These are phyloP conservation scores for Pilasporangium apinafurcum DNA, from an alignment of 352 stramenopile species.

Conservation along the genomic window DNA sequence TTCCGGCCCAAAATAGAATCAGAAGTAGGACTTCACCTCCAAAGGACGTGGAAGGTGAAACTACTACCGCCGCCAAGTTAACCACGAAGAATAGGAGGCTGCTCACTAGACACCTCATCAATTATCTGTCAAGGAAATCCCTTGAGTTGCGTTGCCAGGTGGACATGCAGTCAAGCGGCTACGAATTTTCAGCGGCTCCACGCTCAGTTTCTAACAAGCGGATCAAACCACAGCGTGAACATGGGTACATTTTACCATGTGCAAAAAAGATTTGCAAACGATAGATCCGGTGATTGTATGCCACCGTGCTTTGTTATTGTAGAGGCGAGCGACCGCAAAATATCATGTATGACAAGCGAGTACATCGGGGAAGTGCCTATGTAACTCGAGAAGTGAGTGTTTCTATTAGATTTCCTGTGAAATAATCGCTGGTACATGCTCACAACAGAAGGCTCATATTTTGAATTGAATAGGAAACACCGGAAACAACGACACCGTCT, in stretches of 20 bases:
- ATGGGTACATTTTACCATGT: constrained; percentile 22
- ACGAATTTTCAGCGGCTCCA: constrained; percentile 65
- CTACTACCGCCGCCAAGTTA: too few relatives aligned
- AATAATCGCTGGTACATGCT: too few relatives aligned
- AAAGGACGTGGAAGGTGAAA: too few relatives aligned
- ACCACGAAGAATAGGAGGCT: too few relatives aligned
- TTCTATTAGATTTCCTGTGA: neutral
- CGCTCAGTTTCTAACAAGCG: constrained; percentile 73
- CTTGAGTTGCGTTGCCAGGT: neutral
- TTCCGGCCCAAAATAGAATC: too few relatives aligned
- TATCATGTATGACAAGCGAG: constrained; percentile 93
- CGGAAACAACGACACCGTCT: constrained; percentile 6
- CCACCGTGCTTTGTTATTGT: neutral
- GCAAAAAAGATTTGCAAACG: neutral
- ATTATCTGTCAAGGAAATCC: too few relatives aligned
- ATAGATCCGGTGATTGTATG: neutral
- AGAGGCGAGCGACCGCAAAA: constrained; percentile 68
- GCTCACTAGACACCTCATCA: too few relatives aligned
- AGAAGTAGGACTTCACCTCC: too few relatives aligned
- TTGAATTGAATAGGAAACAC: constrained; percentile 17
- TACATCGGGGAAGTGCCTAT: constrained; percentile 93
- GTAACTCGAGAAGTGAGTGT: constrained; percentile 46
- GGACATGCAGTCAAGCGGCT: constrained; percentile 53
- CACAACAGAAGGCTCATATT: too few relatives aligned
- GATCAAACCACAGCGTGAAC: constrained; percentile 38